These are phyloP conservation scores for Uronychia setigera DNA, from an alignment of 73 alveolate species.

Conservation along the genomic window DNA sequence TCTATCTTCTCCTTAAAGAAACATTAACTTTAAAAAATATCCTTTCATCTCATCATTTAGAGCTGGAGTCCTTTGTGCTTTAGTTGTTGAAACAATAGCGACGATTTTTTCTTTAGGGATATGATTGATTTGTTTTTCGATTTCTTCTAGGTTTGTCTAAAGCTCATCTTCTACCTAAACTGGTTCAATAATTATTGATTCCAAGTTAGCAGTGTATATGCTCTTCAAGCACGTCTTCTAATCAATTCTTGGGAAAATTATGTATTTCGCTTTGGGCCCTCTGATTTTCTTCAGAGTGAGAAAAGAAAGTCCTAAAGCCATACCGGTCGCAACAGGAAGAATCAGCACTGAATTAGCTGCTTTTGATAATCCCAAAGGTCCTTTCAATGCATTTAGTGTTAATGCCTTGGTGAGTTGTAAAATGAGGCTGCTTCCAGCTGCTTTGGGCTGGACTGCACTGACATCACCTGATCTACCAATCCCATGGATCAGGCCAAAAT, in stretches of 20 bases:
- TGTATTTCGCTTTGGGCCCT: slow-evolving; percentile 82
- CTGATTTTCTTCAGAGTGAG: slow-evolving; percentile 77
- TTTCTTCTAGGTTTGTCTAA: slow-evolving; percentile 84
- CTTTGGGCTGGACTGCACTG: slow-evolving; percentile 97
- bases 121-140: slow-evolving; percentile 58
- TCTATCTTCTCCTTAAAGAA: too few species aligned
- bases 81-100: slow-evolving; percentile 91
- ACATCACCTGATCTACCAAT: slow-evolving; percentile 97
- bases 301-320: slow-evolving; percentile 87
- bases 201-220: slow-evolving; percentile 88
- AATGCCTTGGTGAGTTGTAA: slow-evolving; percentile 77
- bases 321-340: slow-evolving; percentile 98
- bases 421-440: slow-evolving; percentile 97
- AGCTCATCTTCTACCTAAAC: slow-evolving; percentile 69
- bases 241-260: slow-evolving; percentile 94
- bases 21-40: too few species aligned
- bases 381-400: slow-evolving; percentile 35
- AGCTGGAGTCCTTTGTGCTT: too few species aligned
- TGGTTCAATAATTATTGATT: slow-evolving; percentile 86
- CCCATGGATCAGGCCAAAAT: slow-evolving; percentile 97
- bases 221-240: slow-evolving; percentile 97
- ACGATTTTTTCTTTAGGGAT: slow-evolving; percentile 73
- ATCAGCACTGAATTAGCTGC: slow-evolving; percentile 64
- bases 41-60: too few species aligned
- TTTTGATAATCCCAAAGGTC: slow-evolving; percentile 27